Evolutionary conservation across 805 yeast genomes (phyloP), one percentile per base, ranked within the genome.

Genomic region (Schwanniomyces vanrijiae): DNA sequence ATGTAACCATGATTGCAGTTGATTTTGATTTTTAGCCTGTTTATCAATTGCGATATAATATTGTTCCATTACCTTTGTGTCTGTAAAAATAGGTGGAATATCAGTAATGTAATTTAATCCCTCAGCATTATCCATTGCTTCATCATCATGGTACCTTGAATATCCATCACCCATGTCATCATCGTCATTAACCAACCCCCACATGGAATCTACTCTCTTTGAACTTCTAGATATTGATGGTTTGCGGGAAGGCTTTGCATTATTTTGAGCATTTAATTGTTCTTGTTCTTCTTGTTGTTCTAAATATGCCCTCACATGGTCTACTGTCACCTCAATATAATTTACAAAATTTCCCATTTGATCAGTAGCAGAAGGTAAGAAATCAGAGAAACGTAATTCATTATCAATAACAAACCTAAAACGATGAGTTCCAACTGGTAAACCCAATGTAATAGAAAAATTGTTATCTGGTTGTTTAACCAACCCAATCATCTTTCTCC

Each of bases 401-500:
- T 91, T 90, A 61, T 91, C 97, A 37, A 91, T 94, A 48, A 92
- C 96, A 62, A 91, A 91, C 60, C 96, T 81, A 68, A 92, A 88
- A 53, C 97, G 76, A 66, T 91, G 97, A 0, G 96, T 91, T 8
- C 97, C 97, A 5, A 87, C 83, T 0, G 96, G 96, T 40, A 89
- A 69, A 35, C 88, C 88, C 42, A 89, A 72, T 43, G 87, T 85
- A 21, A 89, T 86, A 39, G 82, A 74, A 57, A 85, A 84, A 33
- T 75, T 73, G 19, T 77, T 76, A 55, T 83, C 82, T 8, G 58
- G 73, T 68, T 65, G 80, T 65, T 72, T 73, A 25, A 77, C 77
- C 57, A 94, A 72, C 34, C 96, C 96, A 60, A 92, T 91, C 98
- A 94, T 92, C 68, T 91, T 92, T 55, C 97, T 77, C 98, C 99